These are phyloP conservation scores for Leucogyrophana mollusca DNA, from an alignment of 768 basidiomycete genomes.

Conservation along the genomic window DNA sequence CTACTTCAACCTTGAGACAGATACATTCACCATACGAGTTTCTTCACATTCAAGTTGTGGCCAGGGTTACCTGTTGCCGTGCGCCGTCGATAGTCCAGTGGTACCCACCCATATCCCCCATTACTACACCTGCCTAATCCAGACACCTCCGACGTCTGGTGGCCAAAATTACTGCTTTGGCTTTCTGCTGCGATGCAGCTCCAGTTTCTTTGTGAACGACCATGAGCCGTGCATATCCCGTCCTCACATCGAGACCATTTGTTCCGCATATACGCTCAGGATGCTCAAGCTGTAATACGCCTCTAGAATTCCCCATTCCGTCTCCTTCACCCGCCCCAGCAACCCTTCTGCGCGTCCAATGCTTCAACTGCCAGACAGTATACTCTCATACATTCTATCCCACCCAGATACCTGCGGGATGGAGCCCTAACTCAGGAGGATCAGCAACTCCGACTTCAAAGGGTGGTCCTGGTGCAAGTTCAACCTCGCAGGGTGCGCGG, in stretches of 20 bases:
- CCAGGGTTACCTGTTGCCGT: too few species aligned
- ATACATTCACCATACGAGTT: too few species aligned
- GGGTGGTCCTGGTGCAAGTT: constrained; percentile 17
- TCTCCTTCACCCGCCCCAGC: constrained; percentile 52
- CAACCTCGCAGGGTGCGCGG: constrained; percentile 19
- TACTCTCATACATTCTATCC: constrained; percentile 69
- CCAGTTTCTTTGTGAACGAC: constrained; percentile 15
- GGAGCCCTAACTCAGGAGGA: constrained; percentile 10
- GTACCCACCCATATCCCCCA: too few species aligned
- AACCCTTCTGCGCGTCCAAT: constrained; percentile 64
- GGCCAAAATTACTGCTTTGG: too few species aligned
- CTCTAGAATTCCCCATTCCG: constrained; percentile 71
- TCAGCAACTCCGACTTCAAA: constrained; percentile 17
- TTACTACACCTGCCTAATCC: too few species aligned
- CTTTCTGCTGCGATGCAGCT: too few species aligned
- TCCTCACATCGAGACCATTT: constrained; percentile 65
- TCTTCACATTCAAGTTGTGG: too few species aligned
- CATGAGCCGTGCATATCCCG: constrained; percentile 47
- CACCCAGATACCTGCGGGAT: constrained; percentile 45
- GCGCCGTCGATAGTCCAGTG: too few species aligned
- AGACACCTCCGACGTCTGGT: too few species aligned
- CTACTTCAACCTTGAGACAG: too few species aligned
- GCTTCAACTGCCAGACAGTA: constrained; percentile 62
- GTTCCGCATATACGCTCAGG: constrained; percentile 64
- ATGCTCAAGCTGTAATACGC: constrained; percentile 54